Evolutionary conservation across 257 asterid genomes (phyloP).

Genomic region (Solanum bulbocastanum): DNA sequence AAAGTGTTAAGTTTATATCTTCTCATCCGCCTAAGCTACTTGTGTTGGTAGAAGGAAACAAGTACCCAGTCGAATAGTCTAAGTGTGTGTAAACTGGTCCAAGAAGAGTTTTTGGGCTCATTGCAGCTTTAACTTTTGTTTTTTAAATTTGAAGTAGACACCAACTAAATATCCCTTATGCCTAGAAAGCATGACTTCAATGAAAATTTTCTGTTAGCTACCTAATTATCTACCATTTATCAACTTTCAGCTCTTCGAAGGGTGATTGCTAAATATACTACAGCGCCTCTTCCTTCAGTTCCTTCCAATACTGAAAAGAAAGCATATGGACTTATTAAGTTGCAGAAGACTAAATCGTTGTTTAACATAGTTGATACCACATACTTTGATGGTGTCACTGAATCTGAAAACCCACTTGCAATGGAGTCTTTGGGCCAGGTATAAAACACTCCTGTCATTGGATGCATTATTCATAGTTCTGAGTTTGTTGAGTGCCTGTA

Average conservation of each 20-base stretch:
- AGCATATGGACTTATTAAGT: slow-evolving; percentile 61
- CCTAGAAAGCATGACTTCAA: neutral
- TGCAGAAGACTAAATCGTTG: slow-evolving; percentile 39
- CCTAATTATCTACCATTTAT: slow-evolving; percentile 4
- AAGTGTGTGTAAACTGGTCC: neutral
- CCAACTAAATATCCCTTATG: neutral
- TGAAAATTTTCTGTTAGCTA: neutral
- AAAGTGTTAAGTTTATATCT: neutral
- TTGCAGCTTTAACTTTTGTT: neutral
- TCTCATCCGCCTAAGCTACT: neutral
- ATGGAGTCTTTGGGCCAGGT: slow-evolving; percentile 95
- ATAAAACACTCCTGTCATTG: neutral
- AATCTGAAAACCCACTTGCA: slow-evolving; percentile 60
- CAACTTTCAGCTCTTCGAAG: slow-evolving; percentile 67
- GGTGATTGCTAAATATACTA: slow-evolving; percentile 57
- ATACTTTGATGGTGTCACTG: slow-evolving; percentile 25
- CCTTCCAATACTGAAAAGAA: slow-evolving; percentile 53
- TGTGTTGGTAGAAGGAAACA: neutral
- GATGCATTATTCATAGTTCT: neutral
- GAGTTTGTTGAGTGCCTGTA: slow-evolving; percentile 2
- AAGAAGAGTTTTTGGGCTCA: neutral
- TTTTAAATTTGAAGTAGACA: neutral
- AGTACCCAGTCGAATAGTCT: neutral
- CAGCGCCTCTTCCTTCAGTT: slow-evolving; percentile 33
- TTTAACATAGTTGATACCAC: slow-evolving; percentile 31